phyloP scores from a whole-genome alignment of 768 basidiomycete species.

The Crassisporium funariophilum region DNA sequence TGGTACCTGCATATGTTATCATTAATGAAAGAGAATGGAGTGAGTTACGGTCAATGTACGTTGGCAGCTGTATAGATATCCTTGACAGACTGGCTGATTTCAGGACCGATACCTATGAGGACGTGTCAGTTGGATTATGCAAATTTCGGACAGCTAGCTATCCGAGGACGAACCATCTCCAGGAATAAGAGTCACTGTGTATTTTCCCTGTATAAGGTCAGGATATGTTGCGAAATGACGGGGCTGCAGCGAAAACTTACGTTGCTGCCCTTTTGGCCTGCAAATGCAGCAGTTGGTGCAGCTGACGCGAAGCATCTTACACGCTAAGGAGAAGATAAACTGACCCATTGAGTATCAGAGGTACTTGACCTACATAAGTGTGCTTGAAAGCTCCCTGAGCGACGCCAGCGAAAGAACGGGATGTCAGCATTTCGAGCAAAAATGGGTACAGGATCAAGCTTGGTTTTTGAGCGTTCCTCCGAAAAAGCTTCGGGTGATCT shows the following conservation, averaged over 20 bases:
- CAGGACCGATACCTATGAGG: slow-evolving; percentile 89
- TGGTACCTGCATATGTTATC: slow-evolving; percentile 65
- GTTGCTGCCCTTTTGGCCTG: slow-evolving; percentile 85
- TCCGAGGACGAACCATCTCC: slow-evolving; percentile 75
- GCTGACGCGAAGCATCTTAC: slow-evolving; percentile 71
- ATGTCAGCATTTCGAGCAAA: slow-evolving; percentile 54
- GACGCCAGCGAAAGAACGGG: slow-evolving; percentile 56
- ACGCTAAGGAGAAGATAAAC: slow-evolving; percentile 36
- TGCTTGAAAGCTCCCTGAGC: slow-evolving; percentile 53
- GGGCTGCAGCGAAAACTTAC: slow-evolving; percentile 47
- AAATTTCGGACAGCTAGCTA: background rate
- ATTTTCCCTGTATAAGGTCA: slow-evolving; percentile 73
- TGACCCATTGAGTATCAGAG: slow-evolving; percentile 9
- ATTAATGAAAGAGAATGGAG: slow-evolving; percentile 1
- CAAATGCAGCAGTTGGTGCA: slow-evolving; percentile 86
- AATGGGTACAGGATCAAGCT: slow-evolving; percentile 23
- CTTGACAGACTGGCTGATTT: slow-evolving; percentile 96
- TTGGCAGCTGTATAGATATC: slow-evolving; percentile 88
- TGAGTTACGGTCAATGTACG: slow-evolving; percentile 48
- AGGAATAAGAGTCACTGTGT: slow-evolving; percentile 93
- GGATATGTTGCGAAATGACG: background rate
- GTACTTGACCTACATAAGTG: slow-evolving; percentile 44
- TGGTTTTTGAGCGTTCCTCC: too few species aligned
- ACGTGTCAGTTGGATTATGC: slow-evolving; percentile 16
- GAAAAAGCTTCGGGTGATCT: too few species aligned